These are phyloP conservation scores for Onygena corvina DNA, from an alignment of 2,329 filamentous ascomycete genomes.

Conservation along the genomic window DNA sequence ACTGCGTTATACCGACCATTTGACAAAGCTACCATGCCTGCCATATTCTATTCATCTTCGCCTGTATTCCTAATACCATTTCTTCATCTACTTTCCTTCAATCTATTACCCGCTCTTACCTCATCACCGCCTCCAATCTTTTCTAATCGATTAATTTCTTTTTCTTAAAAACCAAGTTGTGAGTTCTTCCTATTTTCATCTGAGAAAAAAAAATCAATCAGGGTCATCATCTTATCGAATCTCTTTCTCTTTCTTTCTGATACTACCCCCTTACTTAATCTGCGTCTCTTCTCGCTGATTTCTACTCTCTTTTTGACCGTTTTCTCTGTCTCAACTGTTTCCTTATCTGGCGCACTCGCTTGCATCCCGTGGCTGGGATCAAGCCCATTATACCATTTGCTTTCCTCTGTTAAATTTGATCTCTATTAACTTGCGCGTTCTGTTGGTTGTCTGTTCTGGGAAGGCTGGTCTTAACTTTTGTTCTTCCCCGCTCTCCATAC, in stretches of 20 bases:
- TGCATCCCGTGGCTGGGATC: neutral
- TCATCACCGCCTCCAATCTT: conserved; percentile 1
- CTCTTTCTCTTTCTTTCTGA: conserved; percentile 11
- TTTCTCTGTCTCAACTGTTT: conserved; percentile 6
- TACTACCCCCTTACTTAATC: conserved; percentile 15
- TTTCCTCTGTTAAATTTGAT: neutral
- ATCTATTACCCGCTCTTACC: neutral
- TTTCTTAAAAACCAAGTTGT: neutral
- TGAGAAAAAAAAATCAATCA: conserved; percentile 4
- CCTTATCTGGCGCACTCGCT: conserved; percentile 9
- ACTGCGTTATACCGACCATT: no score
- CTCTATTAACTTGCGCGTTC: neutral
- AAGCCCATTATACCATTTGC: neutral
- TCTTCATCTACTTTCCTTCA: neutral
- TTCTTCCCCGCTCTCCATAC: conserved; percentile 13
- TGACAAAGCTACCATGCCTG: neutral
- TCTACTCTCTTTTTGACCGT: conserved; percentile 6
- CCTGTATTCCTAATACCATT: neutral
- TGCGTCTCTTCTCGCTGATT: conserved; percentile 11
- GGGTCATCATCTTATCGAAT: conserved; percentile 7
- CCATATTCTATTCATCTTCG: neutral
- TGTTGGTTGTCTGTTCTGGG: conserved; percentile 3
- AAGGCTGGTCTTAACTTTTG: neutral
- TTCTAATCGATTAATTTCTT: neutral
- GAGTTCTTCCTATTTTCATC: neutral